Percentiles rank a stretch among this genome's conserved stretches.
Conservation (phyloP, 179 eudicot genomes). For the Beta corolliflora region DNA sequence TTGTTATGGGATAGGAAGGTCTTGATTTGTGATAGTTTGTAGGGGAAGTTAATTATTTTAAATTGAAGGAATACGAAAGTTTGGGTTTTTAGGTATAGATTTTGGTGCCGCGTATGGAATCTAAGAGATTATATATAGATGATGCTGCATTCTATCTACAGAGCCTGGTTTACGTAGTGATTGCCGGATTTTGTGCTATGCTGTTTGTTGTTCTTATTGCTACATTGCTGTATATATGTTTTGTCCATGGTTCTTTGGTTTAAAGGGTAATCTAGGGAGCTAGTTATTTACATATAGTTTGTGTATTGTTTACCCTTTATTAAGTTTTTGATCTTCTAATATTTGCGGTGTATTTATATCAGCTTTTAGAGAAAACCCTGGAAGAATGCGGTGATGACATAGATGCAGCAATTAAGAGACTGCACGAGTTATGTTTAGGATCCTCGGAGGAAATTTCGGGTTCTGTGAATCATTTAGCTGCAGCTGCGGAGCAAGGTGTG, state of each 20-base stretch:
- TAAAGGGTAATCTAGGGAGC: neutral
- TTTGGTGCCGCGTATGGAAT: neutral
- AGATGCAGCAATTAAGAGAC: conserved; percentile 60
- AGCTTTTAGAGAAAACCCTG: conserved; percentile 58
- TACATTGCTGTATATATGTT: neutral
- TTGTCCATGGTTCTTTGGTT: neutral
- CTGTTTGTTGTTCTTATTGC: neutral
- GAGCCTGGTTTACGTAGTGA: neutral
- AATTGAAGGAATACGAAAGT: neutral
- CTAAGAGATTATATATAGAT: neutral
- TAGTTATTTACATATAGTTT: neutral
- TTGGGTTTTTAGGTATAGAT: neutral
- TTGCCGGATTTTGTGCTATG: neutral
- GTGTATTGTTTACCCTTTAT: neutral
- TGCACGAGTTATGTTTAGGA: conserved; percentile 54
- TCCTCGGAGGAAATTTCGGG: conserved; percentile 32
- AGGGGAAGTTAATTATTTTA: neutral
- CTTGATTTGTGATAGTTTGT: neutral
- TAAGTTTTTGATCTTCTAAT: too few relatives aligned
- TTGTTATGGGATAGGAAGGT: neutral
- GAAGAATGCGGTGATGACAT: conserved; percentile 60
- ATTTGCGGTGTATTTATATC: conserved; percentile 2
- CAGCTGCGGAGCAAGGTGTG: conserved; percentile 43
- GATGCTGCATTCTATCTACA: neutral
- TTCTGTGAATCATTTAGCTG: conserved; percentile 36